phyloP scores from a whole-genome alignment of 1,139 yeast genomes.

The Yamadazyma atmosphaerica region DNA sequence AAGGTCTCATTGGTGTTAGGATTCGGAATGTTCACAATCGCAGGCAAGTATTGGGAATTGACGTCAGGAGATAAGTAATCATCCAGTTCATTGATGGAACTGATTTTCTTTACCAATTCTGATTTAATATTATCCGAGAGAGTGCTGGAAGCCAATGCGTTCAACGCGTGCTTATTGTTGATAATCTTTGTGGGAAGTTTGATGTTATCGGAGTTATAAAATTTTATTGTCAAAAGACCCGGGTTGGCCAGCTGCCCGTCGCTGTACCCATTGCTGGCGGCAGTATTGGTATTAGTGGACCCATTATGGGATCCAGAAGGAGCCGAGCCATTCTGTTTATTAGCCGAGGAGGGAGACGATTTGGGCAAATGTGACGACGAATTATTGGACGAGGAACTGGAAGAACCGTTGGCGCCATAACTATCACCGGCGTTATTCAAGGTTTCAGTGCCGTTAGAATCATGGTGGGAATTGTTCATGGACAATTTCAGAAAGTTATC shows the following conservation, averaged over 20 bases:
- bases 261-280: constrained; percentile 11
- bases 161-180: constrained; percentile 52
- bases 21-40: constrained; percentile 61
- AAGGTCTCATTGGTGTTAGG: constrained; percentile 33
- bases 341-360: background rate
- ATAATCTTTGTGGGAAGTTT: constrained; percentile 61
- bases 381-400: constrained; percentile 4
- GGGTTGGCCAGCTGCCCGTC: constrained; percentile 36
- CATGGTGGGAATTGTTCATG: constrained; percentile 3
- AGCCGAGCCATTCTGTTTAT: background rate
- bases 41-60: constrained; percentile 57
- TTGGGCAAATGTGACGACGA: background rate
- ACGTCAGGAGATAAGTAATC: constrained; percentile 31
- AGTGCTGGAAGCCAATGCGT: constrained; percentile 52
- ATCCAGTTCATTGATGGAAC: constrained; percentile 23
- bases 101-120: constrained; percentile 34
- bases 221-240: constrained; percentile 69
- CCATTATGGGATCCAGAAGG: background rate
- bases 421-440: background rate
- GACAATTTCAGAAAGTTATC: constrained; percentile 6
- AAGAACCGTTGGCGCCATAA: constrained; percentile 4
- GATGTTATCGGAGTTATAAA: constrained; percentile 61
- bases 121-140: constrained; percentile 39
- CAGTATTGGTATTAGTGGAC: background rate
- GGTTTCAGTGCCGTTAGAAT: background rate